Evolutionary conservation across 345 rosid genomes (phyloP).

Genomic region (Brassica juncea): DNA sequence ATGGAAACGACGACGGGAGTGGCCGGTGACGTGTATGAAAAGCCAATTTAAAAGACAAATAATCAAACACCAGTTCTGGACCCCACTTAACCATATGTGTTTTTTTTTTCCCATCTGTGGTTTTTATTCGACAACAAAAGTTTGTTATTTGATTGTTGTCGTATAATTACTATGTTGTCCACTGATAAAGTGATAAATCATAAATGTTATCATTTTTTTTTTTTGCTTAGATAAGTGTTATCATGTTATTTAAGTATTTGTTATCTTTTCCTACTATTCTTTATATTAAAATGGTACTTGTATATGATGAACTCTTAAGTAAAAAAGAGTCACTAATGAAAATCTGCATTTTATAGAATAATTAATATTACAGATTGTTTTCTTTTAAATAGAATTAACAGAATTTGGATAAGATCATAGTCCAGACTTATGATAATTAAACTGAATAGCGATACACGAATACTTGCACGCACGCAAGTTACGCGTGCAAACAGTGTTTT

Average conservation of each 20-base stretch:
- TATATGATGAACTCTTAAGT: not conserved
- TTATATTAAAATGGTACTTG: too few species aligned
- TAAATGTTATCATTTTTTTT: too few species aligned
- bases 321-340: too few species aligned
- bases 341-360: too few species aligned
- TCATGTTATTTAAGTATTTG: not conserved
- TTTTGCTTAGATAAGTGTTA: not conserved
- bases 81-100: not conserved
- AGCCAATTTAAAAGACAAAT: not conserved
- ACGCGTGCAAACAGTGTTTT: not conserved
- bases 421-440: not conserved
- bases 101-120: not conserved
- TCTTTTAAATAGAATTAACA: too few species aligned
- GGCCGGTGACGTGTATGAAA: constrained; percentile 23
- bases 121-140: not conserved
- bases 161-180: not conserved
- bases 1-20: not conserved
- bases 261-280: not conserved
- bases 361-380: too few species aligned
- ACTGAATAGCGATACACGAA: not conserved
- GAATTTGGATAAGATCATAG: not conserved
- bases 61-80: not conserved
- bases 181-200: not conserved
- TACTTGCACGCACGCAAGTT: not conserved
- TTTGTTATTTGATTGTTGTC: not conserved